These are phyloP conservation scores for Ceriops tagal DNA, from an alignment of 345 rosid species.

Conservation along the genomic window DNA sequence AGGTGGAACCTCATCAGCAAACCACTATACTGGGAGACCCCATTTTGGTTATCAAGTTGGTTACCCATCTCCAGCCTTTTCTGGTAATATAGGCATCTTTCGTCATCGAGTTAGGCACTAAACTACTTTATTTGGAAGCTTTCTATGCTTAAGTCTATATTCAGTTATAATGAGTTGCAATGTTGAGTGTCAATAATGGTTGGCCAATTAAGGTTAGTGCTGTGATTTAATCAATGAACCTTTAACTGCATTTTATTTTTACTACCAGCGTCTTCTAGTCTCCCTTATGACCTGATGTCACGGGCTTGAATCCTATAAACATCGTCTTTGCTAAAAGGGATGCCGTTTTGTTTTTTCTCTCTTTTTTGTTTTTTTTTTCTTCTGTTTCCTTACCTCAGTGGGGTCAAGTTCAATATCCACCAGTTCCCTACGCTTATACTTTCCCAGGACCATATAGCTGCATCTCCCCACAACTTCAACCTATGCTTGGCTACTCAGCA, in stretches of 20 bases:
- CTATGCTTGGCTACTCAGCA: slow-evolving; percentile 13
- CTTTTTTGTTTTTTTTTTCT: no score
- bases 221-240: background rate
- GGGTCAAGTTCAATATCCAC: slow-evolving; percentile 31
- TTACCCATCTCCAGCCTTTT: slow-evolving; percentile 26
- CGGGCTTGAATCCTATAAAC: no score
- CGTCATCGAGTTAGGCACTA: background rate
- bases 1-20: slow-evolving; percentile 18
- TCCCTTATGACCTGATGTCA: no score
- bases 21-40: slow-evolving; percentile 28
- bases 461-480: slow-evolving; percentile 15
- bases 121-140: background rate
- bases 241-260: slow-evolving; percentile 12
- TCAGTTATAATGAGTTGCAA: background rate
- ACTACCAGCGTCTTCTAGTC: slow-evolving; percentile 35
- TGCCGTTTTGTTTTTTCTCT: no score
- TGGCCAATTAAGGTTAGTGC: background rate
- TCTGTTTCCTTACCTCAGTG: slow-evolving; percentile 30
- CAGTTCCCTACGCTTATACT: slow-evolving; percentile 13
- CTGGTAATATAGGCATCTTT: slow-evolving; percentile 24
- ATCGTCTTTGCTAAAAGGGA: no score
- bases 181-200: background rate
- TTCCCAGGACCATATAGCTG: slow-evolving; percentile 25
- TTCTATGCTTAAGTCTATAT: background rate
- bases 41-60: slow-evolving; percentile 27